Base-by-base conservation (phyloP, 345 rosid species). In the Gossypium longicalyx region DNA sequence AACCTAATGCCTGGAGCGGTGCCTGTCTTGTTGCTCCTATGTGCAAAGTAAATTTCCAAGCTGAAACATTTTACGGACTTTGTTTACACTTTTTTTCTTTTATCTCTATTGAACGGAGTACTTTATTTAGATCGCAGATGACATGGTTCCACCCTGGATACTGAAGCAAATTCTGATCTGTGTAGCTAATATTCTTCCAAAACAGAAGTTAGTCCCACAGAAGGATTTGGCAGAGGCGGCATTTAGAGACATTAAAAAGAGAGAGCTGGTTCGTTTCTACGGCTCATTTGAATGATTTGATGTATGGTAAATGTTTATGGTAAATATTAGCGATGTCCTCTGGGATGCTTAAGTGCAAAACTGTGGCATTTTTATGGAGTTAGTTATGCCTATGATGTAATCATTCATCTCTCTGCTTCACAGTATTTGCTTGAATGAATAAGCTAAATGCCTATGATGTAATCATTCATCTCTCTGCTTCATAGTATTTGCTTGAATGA, bases 21-120 rank as follows among this genome's bases (percentile, higher is more conserved):
- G 97, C 97, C 9, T 79, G 89, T 82, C 91, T 95, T 70, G 94
- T 85, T 43, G 98, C 99, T 44, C 97, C 99, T 0, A 95, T 95
- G 99, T 95, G 98, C 89, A 95, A 95, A 86, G 99, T 95, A 88
- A 74, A 59, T 34, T 76, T 80, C 62, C 71, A 49, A 15, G 79
- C 75, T 60, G 56, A 59, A 63, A 72, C 52, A n/a, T 59, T 57
- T 58, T 59, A 29, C 12, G 49, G 58, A 61, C 27, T 25, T 58
- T 82, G 20, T 64, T 47, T 63, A 49, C 71, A n/a, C 43, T 2
- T 10, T 44, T 59, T 23, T 68, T 17, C 22, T 52, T 52, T 52
- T 76, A 19, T 44, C 52, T 78, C 22, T 49, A 34, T 11, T 77
- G 65, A 76, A 71, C 47, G 27, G 38, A 73, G 53, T 9, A 56